These are phyloP conservation scores for Ananas comosus DNA, from an alignment of 176 grass and related monocot species.

Conservation along the genomic window DNA sequence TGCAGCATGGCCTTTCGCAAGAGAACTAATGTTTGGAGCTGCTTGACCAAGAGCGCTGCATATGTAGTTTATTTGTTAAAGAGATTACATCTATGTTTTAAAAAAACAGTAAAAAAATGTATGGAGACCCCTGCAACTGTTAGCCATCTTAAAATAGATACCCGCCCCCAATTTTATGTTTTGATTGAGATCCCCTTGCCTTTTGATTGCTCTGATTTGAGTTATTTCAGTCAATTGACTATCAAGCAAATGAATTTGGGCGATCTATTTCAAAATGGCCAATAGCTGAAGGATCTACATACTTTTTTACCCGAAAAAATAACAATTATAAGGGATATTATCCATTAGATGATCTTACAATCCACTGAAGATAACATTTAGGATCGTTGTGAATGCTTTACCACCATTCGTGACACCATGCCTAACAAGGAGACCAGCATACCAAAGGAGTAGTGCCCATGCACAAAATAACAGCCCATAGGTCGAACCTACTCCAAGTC, in stretches of 20 bases:
- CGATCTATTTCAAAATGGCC: conserved; percentile 12
- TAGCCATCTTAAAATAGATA: no score
- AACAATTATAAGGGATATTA: no score
- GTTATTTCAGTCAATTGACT: no score
- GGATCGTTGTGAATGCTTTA: conserved; percentile 92
- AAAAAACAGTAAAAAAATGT: no score
- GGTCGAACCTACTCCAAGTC: conserved; percentile 90
- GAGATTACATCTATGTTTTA: no score
- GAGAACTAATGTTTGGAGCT: background rate
- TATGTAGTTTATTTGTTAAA: no score
- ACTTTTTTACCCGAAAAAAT: conserved; percentile 22
- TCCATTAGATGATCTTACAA: conserved; percentile 13
- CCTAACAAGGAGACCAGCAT: conserved; percentile 91
- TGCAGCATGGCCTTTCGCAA: no score
- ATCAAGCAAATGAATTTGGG: conserved; percentile 12
- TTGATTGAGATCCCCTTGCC: no score
- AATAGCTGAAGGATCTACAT: conserved; percentile 54
- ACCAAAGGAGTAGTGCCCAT: conserved; percentile 98
- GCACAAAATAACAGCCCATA: conserved; percentile 98
- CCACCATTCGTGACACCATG: conserved; percentile 87
- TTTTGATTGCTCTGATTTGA: no score
- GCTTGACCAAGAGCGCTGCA: background rate
- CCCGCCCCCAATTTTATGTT: no score
- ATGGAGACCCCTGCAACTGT: no score
- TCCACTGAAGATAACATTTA: conserved; percentile 68